Evolutionary conservation across 805 yeast genomes (phyloP).

Genomic region (Lipomyces oligophaga): DNA sequence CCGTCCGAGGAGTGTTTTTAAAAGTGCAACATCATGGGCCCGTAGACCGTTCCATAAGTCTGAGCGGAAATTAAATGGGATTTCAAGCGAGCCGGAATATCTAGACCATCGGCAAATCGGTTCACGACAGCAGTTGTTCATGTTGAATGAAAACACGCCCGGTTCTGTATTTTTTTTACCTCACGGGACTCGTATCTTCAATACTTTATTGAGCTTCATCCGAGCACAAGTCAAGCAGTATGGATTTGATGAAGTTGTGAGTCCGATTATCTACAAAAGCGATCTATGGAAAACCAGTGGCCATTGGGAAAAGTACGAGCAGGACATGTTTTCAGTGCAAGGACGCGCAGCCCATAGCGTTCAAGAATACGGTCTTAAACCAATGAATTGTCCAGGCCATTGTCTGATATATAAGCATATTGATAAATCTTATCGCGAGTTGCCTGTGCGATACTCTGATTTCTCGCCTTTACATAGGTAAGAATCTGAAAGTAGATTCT

Average conservation of each 20-base stretch:
- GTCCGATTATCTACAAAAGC: slow-evolving; percentile 82
- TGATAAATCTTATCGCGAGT: slow-evolving; percentile 92
- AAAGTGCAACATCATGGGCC: too few species aligned
- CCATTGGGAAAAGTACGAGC: slow-evolving; percentile 92
- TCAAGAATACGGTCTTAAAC: slow-evolving; percentile 72
- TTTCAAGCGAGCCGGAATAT: too few species aligned
- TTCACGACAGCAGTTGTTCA: slow-evolving; percentile 66
- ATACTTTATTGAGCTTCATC: slow-evolving; percentile 76
- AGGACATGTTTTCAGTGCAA: slow-evolving; percentile 84
- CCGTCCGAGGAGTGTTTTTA: too few species aligned
- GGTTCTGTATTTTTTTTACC: slow-evolving; percentile 92
- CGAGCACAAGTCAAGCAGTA: slow-evolving; percentile 72
- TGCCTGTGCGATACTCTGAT: slow-evolving; percentile 99
- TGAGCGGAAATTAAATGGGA: too few species aligned
- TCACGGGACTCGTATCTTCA: slow-evolving; percentile 83
- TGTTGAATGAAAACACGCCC: slow-evolving; percentile 78
- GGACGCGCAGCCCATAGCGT: slow-evolving; percentile 33
- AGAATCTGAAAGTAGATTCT: neutral
- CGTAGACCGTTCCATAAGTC: too few species aligned
- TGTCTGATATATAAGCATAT: slow-evolving; percentile 87
- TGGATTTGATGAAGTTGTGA: slow-evolving; percentile 87
- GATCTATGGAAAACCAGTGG: slow-evolving; percentile 88
- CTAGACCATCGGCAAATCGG: slow-evolving; percentile 43
- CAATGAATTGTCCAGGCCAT: slow-evolving; percentile 97
- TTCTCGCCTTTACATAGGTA: slow-evolving; percentile 90